Evolutionary conservation across 257 asterid species (phyloP).

Genomic region (Hygrophila difformis): DNA sequence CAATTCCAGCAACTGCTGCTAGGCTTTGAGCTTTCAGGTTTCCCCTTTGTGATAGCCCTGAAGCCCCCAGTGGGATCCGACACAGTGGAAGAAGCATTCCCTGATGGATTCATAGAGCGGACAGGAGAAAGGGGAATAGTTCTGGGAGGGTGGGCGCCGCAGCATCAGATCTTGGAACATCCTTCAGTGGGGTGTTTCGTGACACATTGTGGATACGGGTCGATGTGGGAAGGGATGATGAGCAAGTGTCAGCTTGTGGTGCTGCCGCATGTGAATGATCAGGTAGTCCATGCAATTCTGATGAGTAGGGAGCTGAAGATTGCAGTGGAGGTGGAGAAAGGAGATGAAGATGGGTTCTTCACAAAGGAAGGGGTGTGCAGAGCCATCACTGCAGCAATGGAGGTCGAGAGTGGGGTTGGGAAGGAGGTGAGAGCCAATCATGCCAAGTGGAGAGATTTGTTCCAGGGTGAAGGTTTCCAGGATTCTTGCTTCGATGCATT

Average conservation of each 20-base stretch:
- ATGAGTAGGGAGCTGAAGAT: constrained; percentile 25
- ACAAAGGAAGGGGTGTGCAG: constrained; percentile 25
- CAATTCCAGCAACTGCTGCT: constrained; percentile 25
- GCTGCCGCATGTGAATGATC: constrained; percentile 27
- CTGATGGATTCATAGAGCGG: constrained; percentile 21
- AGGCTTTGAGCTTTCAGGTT: constrained; percentile 30
- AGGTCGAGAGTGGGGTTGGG: constrained; percentile 19
- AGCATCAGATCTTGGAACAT: constrained; percentile 25
- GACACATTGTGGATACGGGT: constrained; percentile 38
- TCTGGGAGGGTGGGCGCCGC: constrained; percentile 41
- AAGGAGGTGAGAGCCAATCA: constrained; percentile 27
- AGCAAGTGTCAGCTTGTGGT: constrained; percentile 30
- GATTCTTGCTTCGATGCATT: constrained; percentile 24
- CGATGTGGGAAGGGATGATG: constrained; percentile 30
- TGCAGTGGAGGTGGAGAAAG: constrained; percentile 38
- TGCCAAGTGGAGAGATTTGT: constrained; percentile 17
- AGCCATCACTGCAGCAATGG: constrained; percentile 30
- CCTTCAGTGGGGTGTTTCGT: constrained; percentile 34
- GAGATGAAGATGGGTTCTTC: constrained; percentile 37
- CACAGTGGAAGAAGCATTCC: constrained; percentile 29
- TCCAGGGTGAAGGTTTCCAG: constrained; percentile 10
- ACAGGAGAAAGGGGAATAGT: constrained; percentile 20
- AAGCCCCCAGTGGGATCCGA: constrained; percentile 28
- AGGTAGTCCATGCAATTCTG: constrained; percentile 27
- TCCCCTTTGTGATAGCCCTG: constrained; percentile 27